phyloP scores from a whole-genome alignment of 345 rosid genomes.

The Melaleuca alternifolia region DNA sequence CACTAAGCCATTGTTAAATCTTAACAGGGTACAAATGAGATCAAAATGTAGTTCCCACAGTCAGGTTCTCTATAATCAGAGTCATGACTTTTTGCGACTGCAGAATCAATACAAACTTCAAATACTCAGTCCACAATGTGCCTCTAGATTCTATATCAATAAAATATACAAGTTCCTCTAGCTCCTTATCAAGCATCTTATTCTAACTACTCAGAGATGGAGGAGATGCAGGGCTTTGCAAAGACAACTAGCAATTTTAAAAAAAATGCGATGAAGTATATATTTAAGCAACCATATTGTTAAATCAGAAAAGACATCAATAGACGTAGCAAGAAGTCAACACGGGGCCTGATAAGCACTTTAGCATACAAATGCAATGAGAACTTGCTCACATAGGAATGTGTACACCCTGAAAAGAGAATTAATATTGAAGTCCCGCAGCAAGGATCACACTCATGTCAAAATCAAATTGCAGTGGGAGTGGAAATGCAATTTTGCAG shows the following conservation, averaged over 20 bases:
- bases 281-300: neutral
- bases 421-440: neutral
- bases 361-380: neutral
- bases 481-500: neutral
- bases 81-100: too few relatives aligned
- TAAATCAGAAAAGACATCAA: neutral
- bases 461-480: neutral
- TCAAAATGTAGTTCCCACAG: too few relatives aligned
- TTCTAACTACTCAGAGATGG: neutral
- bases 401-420: neutral
- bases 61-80: too few relatives aligned
- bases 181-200: neutral
- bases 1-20: too few relatives aligned
- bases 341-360: neutral
- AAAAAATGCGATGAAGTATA: neutral
- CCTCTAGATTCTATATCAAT: neutral
- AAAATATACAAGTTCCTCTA: neutral
- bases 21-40: too few relatives aligned
- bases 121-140: neutral
- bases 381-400: neutral
- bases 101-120: too few relatives aligned
- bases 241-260: neutral
- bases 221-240: slow-evolving; percentile 6
- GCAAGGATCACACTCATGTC: neutral
- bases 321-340: neutral